phyloP scores from a whole-genome alignment of 768 basidiomycete species.

The Tylopilus subfusipes region DNA sequence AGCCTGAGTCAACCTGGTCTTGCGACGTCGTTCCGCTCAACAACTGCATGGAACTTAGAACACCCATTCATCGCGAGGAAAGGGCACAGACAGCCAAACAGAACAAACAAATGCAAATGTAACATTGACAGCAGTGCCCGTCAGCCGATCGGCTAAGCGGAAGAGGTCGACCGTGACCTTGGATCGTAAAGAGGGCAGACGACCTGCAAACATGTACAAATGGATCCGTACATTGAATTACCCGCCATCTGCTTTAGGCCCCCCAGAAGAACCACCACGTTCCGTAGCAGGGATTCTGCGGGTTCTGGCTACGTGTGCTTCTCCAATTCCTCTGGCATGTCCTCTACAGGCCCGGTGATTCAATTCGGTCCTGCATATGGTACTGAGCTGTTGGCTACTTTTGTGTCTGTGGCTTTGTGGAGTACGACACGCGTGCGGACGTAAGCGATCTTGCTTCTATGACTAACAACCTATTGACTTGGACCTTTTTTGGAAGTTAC shows the following conservation, averaged over 20 bases:
- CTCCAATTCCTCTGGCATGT: not conserved
- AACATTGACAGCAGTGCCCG: not conserved
- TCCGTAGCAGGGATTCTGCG: not conserved
- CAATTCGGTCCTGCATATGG: not conserved
- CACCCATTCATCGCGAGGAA: not conserved
- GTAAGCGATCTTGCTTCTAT: not conserved
- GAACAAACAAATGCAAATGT: not conserved
- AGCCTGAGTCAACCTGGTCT: too few species aligned
- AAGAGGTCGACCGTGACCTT: not conserved
- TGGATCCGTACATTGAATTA: not conserved
- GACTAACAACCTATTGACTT: not conserved
- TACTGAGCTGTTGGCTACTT: constrained; percentile 9
- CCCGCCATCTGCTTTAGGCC: not conserved
- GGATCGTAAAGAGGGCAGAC: not conserved
- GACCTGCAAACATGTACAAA: not conserved
- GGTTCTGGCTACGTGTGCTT: not conserved
- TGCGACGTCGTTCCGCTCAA: too few species aligned
- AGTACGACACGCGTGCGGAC: constrained; percentile 13
- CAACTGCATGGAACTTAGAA: not conserved
- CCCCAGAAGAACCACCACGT: not conserved
- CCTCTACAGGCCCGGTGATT: not conserved
- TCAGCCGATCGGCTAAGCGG: not conserved
- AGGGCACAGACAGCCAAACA: not conserved
- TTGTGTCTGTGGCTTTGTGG: constrained; percentile 9
- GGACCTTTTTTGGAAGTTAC: not conserved